phyloP scores from a whole-genome alignment of 2,329 filamentous ascomycete species.

The Fusarium irregulare region DNA sequence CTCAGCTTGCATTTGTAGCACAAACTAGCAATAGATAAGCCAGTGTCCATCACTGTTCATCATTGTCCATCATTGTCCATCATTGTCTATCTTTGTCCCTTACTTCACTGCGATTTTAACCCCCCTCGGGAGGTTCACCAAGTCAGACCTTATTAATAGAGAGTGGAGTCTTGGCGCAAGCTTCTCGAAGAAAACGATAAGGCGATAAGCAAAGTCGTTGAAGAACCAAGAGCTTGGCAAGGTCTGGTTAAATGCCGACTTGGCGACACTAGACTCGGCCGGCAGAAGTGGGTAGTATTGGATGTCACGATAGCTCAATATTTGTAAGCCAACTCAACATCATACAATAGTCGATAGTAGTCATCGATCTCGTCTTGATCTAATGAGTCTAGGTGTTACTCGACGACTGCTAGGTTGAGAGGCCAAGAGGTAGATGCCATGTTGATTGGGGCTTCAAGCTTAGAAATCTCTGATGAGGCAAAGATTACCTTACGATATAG shows the following conservation, averaged over 20 bases:
- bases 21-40: no score
- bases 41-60: no score
- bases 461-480: background rate
- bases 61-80: no score
- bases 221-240: constrained; percentile 8
- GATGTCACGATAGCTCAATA: background rate
- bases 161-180: background rate
- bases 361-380: background rate
- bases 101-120: no score
- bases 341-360: background rate
- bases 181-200: constrained; percentile 1
- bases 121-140: no score
- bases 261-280: constrained; percentile 15
- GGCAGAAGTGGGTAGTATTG: background rate
- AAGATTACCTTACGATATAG: background rate
- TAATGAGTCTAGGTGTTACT: no score
- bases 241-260: constrained; percentile 13
- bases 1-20: no score
- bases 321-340: background rate
- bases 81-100: no score
- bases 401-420: no score
- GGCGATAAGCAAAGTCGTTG: background rate
- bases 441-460: no score
- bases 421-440: no score
- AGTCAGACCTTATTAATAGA: background rate